These are phyloP conservation scores for Quaeritorhiza haematococci DNA, from an alignment of 371 early-diverging fungal genomes.

Conservation along the genomic window DNA sequence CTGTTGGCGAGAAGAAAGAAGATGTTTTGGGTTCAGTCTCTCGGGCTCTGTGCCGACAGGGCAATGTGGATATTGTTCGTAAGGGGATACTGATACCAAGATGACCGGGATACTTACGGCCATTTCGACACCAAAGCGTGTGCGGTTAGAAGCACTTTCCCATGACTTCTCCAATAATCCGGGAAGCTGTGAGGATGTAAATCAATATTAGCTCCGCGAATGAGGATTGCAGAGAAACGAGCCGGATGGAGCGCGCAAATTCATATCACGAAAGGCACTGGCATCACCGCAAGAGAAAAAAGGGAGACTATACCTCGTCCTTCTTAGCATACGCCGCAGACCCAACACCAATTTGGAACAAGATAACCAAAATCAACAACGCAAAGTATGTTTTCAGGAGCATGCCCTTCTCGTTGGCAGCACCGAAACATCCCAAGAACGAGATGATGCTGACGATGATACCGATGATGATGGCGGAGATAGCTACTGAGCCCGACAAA, in stretches of 20 bases:
- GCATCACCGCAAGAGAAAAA: background rate
- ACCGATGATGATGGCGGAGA: constrained; percentile 41
- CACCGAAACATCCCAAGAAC: constrained; percentile 49
- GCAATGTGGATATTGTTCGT: too few relatives aligned
- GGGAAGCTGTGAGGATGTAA: too few relatives aligned
- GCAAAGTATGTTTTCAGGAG: constrained; percentile 51
- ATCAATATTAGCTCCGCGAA: too few relatives aligned
- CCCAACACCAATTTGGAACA: constrained; percentile 44
- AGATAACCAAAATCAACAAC: constrained; percentile 37
- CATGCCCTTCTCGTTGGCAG: constrained; percentile 52
- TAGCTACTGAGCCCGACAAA: constrained; percentile 27
- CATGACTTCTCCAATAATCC: too few relatives aligned
- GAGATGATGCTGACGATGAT: constrained; percentile 40
- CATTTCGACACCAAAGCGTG: too few relatives aligned
- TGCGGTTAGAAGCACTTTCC: too few relatives aligned
- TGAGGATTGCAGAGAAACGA: too few relatives aligned
- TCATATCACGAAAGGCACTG: background rate
- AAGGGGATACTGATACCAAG: too few relatives aligned
- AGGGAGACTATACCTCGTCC: constrained; percentile 18
- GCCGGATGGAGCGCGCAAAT: too few relatives aligned
- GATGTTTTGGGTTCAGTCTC: too few relatives aligned
- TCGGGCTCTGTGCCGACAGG: too few relatives aligned
- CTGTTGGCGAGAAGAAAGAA: constrained; percentile 3
- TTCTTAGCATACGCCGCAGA: constrained; percentile 41
- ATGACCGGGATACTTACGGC: too few relatives aligned